Percentiles rank a stretch among this genome's conserved stretches.
phyloP scores from a whole-genome alignment of 78 protist species.

The Protostelium mycophagum region DNA sequence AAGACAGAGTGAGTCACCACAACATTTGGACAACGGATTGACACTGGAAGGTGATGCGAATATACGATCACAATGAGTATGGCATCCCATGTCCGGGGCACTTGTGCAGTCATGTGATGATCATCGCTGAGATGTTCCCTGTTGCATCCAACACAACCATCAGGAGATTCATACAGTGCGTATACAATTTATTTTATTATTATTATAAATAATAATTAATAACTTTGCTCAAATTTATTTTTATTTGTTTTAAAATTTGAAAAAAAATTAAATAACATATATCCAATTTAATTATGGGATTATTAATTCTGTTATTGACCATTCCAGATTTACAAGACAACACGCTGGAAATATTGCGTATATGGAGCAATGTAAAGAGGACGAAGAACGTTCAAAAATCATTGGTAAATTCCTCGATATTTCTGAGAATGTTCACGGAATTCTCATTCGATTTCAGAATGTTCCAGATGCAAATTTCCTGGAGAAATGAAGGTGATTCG shows the following conservation, averaged over 20 bases:
- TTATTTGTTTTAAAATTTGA: too few species aligned
- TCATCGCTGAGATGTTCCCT: background rate
- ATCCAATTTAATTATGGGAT: too few species aligned
- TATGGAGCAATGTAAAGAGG: too few species aligned
- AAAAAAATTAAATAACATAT: too few species aligned
- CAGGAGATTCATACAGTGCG: background rate
- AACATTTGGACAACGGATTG: background rate
- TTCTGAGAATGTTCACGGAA: too few species aligned
- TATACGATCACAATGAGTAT: background rate
- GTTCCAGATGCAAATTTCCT: background rate
- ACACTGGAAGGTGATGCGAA: background rate
- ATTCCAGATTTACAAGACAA: background rate
- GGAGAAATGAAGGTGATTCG: background rate
- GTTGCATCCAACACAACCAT: background rate
- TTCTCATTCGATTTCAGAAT: too few species aligned
- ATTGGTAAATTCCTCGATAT: too few species aligned
- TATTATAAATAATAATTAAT: too few species aligned
- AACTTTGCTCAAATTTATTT: too few species aligned
- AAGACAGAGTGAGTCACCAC: background rate
- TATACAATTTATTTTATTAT: too few species aligned
- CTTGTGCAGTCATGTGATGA: background rate
- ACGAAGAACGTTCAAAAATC: too few species aligned
- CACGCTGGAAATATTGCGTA: background rate
- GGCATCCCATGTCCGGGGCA: background rate
- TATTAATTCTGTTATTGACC: too few species aligned